Evolutionary conservation across 2,329 filamentous ascomycete species (phyloP), one percentile per base, ranked within the genome.

Genomic region (Aphanoascus verrucosus): DNA sequence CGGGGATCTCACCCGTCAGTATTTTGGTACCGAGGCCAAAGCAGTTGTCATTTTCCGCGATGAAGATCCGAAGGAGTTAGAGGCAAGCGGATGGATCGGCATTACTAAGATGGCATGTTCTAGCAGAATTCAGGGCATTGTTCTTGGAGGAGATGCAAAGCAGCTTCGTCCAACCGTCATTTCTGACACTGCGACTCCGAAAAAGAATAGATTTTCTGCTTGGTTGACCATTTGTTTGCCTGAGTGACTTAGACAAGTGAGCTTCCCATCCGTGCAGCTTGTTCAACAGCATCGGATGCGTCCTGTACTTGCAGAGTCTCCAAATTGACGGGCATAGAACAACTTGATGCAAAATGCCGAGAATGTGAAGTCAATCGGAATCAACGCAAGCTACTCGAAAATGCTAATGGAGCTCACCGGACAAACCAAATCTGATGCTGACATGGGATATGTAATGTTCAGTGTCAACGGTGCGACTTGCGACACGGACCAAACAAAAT

Each of bases 51-150:
- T 49, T 12, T 19, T 34, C 19, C 15, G 32, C 38, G 19, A 49
- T 48, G 45, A 48, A 19, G 45, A 48, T 32, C 12, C 45, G 8
- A 32, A 48, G 45, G 45, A 48, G 34, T 23, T 37, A 3, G 34
- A 54, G 59, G 62, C 63, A 61, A 63, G 60, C 61, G 64, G 61
- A 63, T 61, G 59, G 59, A 57, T 56, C 48, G 28, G 46, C 54
- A 47, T 53, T 45, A 59, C 38, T 53, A 57, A 52, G 52, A 53
- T 47, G 11, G 32, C 23, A 15, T 32, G 32, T 35, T 28, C 44
- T 35, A 4, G 12, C 1, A 47, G 32, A 31, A 47, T 47, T 8
- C 31, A 15, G 5, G 44, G 44, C 17, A 35, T 47, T 28, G 28
- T 31, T 31, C 19, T 28, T 17, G n/a, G 23, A 28, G 44, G 44